A percentile compares a stretch with the other conserved stretches of the same genome.
Evolutionary conservation across 2,329 filamentous ascomycete species (phyloP).

Genomic region (Fusarium xylarioides): DNA sequence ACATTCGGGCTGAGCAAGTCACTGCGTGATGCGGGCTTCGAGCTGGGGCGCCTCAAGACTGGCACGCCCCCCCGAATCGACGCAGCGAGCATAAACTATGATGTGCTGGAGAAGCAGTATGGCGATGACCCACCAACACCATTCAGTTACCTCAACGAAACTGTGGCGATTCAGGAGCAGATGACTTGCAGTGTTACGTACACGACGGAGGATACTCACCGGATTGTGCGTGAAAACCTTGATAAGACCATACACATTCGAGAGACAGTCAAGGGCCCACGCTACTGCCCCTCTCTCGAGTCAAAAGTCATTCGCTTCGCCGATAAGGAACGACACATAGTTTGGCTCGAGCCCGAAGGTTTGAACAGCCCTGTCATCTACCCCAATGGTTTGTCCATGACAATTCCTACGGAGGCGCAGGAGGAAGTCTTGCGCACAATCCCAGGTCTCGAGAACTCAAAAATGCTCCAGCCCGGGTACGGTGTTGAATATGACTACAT

Average conservation of each 20-base stretch:
- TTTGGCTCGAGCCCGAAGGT: slow-evolving; percentile 97
- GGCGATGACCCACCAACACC: slow-evolving; percentile 88
- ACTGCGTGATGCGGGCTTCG: slow-evolving; percentile 85
- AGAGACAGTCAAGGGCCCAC: slow-evolving; percentile 90
- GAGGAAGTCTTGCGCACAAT: slow-evolving; percentile 86
- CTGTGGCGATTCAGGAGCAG: slow-evolving; percentile 81
- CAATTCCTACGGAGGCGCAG: slow-evolving; percentile 88
- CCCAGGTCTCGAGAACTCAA: slow-evolving; percentile 85
- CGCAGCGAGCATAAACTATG: slow-evolving; percentile 82
- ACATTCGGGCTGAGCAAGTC: slow-evolving; percentile 94
- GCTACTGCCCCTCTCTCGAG: slow-evolving; percentile 95
- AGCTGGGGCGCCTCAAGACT: slow-evolving; percentile 90
- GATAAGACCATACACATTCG: slow-evolving; percentile 96
- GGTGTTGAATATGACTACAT: slow-evolving; percentile 99
- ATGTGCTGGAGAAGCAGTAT: slow-evolving; percentile 73
- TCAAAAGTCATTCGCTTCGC: slow-evolving; percentile 91
- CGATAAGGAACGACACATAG: slow-evolving; percentile 82
- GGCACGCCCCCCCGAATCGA: slow-evolving; percentile 92
- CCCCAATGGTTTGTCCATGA: slow-evolving; percentile 97
- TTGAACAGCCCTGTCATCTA: slow-evolving; percentile 91
- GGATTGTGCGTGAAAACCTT: slow-evolving; percentile 87
- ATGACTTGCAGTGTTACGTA: slow-evolving; percentile 87
- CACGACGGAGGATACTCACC: slow-evolving; percentile 84
- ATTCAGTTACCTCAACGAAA: slow-evolving; percentile 89
- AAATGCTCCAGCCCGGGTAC: slow-evolving; percentile 94